phyloP scores from a whole-genome alignment of 176 grass and related monocot genomes.

The barley (Hordeum vulgare) region MorexV3_pseudomolecules_assembly NC_058524.1:565260496-565260995 shows the following conservation, averaged over 20 bases:
- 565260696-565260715: background rate
- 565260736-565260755: background rate
- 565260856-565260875: slow-evolving; percentile 92
- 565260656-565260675: slow-evolving; percentile 2
- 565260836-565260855: slow-evolving; percentile 31
- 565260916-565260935: slow-evolving; percentile 91
- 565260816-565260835: slow-evolving; percentile 4
- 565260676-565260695: background rate
- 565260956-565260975: background rate
- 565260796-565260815: background rate
- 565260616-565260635: background rate
- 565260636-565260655: background rate
- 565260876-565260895: slow-evolving; percentile 98
- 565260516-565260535: background rate
- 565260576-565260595: background rate
- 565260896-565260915: slow-evolving; percentile 90
- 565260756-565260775: background rate
- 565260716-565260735: background rate
- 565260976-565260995: background rate
- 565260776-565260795: background rate
- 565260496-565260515: slow-evolving; percentile 7
- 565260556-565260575: background rate
- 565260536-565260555: slow-evolving; percentile 9
- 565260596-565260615: background rate
- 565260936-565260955: slow-evolving; percentile 34